Conservation (phyloP, 768 basidiomycete genomes). For the Crassisporium funariophilum region DNA sequence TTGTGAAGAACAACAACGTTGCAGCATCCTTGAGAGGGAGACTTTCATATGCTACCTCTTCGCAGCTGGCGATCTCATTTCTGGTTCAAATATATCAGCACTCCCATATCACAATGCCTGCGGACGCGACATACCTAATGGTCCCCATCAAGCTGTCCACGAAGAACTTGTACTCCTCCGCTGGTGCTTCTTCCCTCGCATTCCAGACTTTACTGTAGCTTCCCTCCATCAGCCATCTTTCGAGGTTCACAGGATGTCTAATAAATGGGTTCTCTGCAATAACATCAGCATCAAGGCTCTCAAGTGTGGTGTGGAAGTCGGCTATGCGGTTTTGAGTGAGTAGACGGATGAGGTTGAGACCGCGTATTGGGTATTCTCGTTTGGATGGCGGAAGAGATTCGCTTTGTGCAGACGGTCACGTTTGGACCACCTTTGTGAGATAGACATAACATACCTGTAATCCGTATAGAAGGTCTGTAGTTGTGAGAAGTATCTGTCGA, state of each 20-base stretch:
- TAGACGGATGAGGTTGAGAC: conserved; percentile 92
- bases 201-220: conserved; percentile 98
- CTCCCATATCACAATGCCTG: neutral
- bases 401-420: conserved; percentile 34
- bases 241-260: conserved; percentile 86
- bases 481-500: conserved; percentile 94
- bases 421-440: neutral
- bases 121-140: conserved; percentile 62
- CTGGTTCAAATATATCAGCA: conserved; percentile 40
- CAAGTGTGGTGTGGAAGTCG: conserved; percentile 95
- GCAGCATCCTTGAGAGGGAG: conserved; percentile 89
- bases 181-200: conserved; percentile 88
- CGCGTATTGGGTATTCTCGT: conserved; percentile 85
- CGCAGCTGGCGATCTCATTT: conserved; percentile 96
- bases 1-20: conserved; percentile 88
- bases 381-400: conserved; percentile 78
- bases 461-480: conserved; percentile 89
- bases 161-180: conserved; percentile 94
- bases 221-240: conserved; percentile 98
- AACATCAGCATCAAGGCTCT: conserved; percentile 77
- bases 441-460: conserved; percentile 51
- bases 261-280: conserved; percentile 73
- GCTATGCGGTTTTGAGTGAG: conserved; percentile 96
- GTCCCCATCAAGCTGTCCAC: conserved; percentile 93
- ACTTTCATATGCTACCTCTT: conserved; percentile 91